Evolutionary conservation across 2,329 filamentous ascomycete genomes (phyloP).

Genomic region (Aureobasidium sp.): DNA sequence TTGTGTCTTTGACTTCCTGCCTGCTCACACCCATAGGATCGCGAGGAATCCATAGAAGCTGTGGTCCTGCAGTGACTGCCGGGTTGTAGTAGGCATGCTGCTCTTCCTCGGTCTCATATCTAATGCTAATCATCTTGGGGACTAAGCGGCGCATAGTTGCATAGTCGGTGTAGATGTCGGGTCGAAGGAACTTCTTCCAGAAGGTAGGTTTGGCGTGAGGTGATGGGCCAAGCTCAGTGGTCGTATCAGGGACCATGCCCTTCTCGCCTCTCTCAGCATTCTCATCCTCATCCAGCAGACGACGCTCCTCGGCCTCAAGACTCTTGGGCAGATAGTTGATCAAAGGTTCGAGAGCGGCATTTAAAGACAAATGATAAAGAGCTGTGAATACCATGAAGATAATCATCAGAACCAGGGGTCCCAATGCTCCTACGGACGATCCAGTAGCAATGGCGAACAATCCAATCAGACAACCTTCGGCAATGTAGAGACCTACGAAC

Average conservation of each 20-base stretch:
- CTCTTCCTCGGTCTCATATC: conserved; percentile 57
- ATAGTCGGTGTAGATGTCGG: conserved; percentile 71
- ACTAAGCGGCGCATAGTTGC: conserved; percentile 61
- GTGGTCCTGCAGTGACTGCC: conserved; percentile 54
- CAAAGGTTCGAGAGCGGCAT: conserved; percentile 66
- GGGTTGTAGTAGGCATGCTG: conserved; percentile 69
- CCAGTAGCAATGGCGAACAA: conserved; percentile 64
- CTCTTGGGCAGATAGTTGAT: conserved; percentile 64
- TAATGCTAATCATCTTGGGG: conserved; percentile 50
- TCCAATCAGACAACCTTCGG: conserved; percentile 75
- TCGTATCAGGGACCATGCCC: conserved; percentile 25
- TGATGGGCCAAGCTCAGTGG: conserved; percentile 30
- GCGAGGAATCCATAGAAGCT: conserved; percentile 77
- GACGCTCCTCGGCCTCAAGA: conserved; percentile 32
- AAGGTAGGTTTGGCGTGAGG: conserved; percentile 49
- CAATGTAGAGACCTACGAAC: conserved; percentile 75
- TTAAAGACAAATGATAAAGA: conserved; percentile 68
- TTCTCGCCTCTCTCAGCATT: conserved; percentile 28
- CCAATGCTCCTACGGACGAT: conserved; percentile 44
- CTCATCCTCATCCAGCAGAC: conserved; percentile 28
- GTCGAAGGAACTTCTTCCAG: conserved; percentile 60
- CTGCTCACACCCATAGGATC: conserved; percentile 67
- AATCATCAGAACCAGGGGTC: conserved; percentile 69
- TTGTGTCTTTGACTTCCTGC: conserved; percentile 75
- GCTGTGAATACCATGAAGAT: conserved; percentile 67